phyloP scores from a whole-genome alignment of 148 eudicot genomes.

The Suaeda aralocaspica region DNA sequence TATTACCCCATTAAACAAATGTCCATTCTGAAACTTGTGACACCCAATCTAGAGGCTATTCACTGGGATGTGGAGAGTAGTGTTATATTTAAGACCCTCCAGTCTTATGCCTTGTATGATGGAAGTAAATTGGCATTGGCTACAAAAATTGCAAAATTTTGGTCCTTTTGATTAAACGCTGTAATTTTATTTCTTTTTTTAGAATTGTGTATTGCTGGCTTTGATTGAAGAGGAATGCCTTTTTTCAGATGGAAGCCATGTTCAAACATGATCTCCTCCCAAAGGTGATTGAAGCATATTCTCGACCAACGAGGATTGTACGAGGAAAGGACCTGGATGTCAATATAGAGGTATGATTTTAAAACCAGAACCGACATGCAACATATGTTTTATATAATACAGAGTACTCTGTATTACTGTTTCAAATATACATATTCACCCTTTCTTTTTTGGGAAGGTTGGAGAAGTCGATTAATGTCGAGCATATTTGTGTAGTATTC shows the following conservation, averaged over 20 bases:
- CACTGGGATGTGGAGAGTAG: too few relatives aligned
- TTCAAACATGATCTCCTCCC: constrained; percentile 65
- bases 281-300: constrained; percentile 88
- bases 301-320: constrained; percentile 95
- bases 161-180: not conserved
- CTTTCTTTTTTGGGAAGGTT: not conserved
- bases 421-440: not conserved
- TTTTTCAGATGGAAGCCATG: constrained; percentile 69
- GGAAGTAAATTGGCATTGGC: not conserved
- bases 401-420: not conserved
- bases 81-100: too few relatives aligned
- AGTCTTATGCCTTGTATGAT: not conserved
- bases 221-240: constrained; percentile 10
- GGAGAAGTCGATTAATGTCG: not conserved
- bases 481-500: not conserved
- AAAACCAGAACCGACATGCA: constrained; percentile 12
- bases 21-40: too few relatives aligned
- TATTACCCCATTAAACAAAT: not conserved
- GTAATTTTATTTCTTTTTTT: not conserved
- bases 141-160: not conserved
- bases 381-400: not conserved
- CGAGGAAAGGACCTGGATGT: constrained; percentile 73
- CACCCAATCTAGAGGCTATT: too few relatives aligned
- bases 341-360: constrained; percentile 47
- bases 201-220: not conserved